Percentiles rank a stretch among this genome's conserved stretches.
phyloP scores from a whole-genome alignment of 768 basidiomycete species.

The Pluteus cervinus region DNA sequence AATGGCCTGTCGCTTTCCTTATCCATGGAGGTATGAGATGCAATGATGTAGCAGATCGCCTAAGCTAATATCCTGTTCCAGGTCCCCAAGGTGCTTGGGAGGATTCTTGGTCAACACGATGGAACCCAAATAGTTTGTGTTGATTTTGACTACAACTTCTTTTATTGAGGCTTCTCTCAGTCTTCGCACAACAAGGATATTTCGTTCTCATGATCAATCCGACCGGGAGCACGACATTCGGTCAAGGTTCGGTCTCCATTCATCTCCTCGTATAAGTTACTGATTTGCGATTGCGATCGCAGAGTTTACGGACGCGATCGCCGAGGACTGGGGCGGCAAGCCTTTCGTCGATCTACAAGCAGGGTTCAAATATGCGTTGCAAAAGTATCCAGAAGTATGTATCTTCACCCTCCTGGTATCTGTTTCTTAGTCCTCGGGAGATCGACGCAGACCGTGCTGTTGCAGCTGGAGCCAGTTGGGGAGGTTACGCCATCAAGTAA shows the following conservation, averaged over 20 bases:
- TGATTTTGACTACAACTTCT: neutral
- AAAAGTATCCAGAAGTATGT: conserved; percentile 62
- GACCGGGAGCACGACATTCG: conserved; percentile 90
- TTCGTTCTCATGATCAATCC: conserved; percentile 87
- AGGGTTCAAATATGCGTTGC: conserved; percentile 67
- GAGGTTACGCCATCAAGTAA: conserved; percentile 86
- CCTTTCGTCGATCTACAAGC: conserved; percentile 73
- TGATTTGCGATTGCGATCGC: neutral
- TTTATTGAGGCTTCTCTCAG: conserved; percentile 22
- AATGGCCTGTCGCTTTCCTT: conserved; percentile 73
- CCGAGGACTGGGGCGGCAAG: conserved; percentile 80
- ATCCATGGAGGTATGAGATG: conserved; percentile 64
- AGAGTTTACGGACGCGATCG: conserved; percentile 81
- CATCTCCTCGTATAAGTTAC: neutral
- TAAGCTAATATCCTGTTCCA: conserved; percentile 7
- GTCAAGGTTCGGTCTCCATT: conserved; percentile 51
- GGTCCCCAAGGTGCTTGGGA: conserved; percentile 85
- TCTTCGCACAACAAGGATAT: conserved; percentile 86
- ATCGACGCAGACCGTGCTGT: conserved; percentile 66
- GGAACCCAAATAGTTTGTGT: conserved; percentile 77
- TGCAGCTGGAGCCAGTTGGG: conserved; percentile 80
- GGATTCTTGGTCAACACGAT: conserved; percentile 86
- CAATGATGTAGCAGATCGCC: neutral
- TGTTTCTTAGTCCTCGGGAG: conserved; percentile 23
- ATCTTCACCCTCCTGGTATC: neutral